Conservation (phyloP, 2,329 filamentous ascomycete species). For the Xylariaceae sp. region DNA sequence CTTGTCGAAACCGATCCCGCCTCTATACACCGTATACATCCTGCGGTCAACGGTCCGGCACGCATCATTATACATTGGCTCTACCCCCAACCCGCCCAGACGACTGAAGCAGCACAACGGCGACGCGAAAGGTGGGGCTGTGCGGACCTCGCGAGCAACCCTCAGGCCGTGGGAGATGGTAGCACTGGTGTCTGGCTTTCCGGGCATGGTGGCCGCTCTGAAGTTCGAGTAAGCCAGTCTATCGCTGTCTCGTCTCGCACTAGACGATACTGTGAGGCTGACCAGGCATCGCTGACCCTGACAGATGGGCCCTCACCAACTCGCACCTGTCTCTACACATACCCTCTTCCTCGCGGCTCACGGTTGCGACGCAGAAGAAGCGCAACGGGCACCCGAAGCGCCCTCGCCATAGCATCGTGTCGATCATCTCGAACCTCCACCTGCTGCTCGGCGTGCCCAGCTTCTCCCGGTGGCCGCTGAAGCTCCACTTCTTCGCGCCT, state of each 20-base stretch:
- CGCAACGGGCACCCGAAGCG: conserved; percentile 47
- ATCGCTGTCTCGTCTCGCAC: no score
- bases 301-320: conserved; percentile 87
- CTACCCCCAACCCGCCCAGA: conserved; percentile 78
- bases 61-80: conserved; percentile 76
- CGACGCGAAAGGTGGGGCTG: conserved; percentile 69
- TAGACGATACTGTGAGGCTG: no score
- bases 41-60: conserved; percentile 73
- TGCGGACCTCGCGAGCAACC: conserved; percentile 58
- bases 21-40: conserved; percentile 90
- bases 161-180: conserved; percentile 89
- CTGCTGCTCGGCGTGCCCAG: conserved; percentile 70
- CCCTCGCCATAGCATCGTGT: conserved; percentile 53
- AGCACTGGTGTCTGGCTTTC: conserved; percentile 79
- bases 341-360: conserved; percentile 52
- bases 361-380: conserved; percentile 42
- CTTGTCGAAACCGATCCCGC: conserved; percentile 59
- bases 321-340: conserved; percentile 76
- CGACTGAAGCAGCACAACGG: conserved; percentile 92
- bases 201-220: conserved; percentile 75
- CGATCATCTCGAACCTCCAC: conserved; percentile 72
- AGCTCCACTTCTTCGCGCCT: conserved; percentile 66
- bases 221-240: conserved; percentile 81
- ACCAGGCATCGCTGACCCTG: conserved; percentile 9
- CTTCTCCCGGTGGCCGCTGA: conserved; percentile 77